These are phyloP conservation scores for Cyclostephanos tholiformis DNA, from an alignment of 108 stramenopile species.

Conservation along the genomic window DNA sequence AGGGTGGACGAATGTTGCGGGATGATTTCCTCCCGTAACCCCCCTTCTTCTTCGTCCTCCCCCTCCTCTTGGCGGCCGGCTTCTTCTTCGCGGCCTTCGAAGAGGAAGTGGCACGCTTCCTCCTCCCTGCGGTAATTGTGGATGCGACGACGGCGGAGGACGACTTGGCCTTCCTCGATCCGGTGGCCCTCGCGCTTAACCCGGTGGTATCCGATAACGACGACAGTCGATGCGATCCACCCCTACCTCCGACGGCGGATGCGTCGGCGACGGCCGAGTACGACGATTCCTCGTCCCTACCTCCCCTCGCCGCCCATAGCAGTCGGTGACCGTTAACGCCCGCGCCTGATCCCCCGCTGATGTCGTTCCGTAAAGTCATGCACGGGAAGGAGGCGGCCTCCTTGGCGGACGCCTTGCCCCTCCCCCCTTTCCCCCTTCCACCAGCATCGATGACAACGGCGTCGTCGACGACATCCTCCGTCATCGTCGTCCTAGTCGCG, in stretches of 20 bases:
- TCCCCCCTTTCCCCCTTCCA: neutral
- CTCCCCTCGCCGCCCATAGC: neutral
- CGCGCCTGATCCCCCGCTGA: conserved; percentile 3
- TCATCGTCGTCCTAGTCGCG: neutral
- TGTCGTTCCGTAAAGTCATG: conserved; percentile 16
- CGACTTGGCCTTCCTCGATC: too few relatives aligned
- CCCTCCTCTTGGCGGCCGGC: conserved; percentile 1
- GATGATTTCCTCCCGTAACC: conserved; percentile 8
- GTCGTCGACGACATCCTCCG: neutral
- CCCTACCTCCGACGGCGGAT: too few relatives aligned
- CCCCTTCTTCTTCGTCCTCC: conserved; percentile 8
- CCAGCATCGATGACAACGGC: neutral
- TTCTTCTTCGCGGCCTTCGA: neutral
- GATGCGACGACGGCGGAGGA: too few relatives aligned
- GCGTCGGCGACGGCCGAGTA: neutral
- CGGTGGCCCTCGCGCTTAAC: too few relatives aligned
- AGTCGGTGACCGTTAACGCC: conserved; percentile 3
- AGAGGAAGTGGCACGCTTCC: conserved; percentile 1
- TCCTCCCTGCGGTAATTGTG: neutral
- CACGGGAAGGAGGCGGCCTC: conserved; percentile 5
- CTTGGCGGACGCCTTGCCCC: neutral
- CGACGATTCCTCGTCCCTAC: neutral
- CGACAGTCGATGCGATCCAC: too few relatives aligned
- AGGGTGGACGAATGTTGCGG: neutral
- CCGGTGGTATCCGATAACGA: too few relatives aligned